Conservation (phyloP, 31 red algal genomes). For the Bonnemaisonia californica region DNA sequence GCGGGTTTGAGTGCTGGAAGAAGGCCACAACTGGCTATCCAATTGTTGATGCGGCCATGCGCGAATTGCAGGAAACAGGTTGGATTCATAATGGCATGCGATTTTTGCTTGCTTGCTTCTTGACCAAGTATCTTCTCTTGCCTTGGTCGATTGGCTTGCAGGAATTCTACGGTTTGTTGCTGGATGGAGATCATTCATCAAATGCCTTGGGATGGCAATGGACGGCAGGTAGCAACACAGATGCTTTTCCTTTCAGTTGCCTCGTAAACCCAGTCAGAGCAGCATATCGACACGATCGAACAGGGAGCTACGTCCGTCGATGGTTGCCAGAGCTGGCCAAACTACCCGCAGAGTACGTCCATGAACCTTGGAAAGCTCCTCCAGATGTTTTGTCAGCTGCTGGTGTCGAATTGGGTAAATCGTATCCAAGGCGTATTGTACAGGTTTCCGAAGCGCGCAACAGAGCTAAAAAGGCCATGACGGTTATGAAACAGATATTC, state of each 20-base stretch:
- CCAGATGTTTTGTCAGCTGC: slow-evolving; percentile 59
- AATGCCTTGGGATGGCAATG: slow-evolving; percentile 99
- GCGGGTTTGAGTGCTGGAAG: slow-evolving; percentile 70
- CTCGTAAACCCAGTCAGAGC: slow-evolving; percentile 88
- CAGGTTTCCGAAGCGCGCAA: slow-evolving; percentile 49
- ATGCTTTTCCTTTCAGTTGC: slow-evolving; percentile 80
- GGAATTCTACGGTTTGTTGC: slow-evolving; percentile 81
- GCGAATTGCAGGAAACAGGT: slow-evolving; percentile 68
- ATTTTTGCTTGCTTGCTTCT: slow-evolving; percentile 83
- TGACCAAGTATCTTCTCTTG: slow-evolving; percentile 92
- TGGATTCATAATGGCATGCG: slow-evolving; percentile 88
- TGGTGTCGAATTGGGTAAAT: slow-evolving; percentile 74
- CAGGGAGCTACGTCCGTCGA: slow-evolving; percentile 82
- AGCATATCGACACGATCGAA: slow-evolving; percentile 78
- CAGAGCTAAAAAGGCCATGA: slow-evolving; percentile 73
- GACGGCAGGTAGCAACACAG: slow-evolving; percentile 93
- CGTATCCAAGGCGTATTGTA: slow-evolving; percentile 89
- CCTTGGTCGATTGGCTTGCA: slow-evolving; percentile 87
- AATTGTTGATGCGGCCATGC: slow-evolving; percentile 89
- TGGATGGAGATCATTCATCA: slow-evolving; percentile 95
- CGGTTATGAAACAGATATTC: slow-evolving; percentile 78
- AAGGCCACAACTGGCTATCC: slow-evolving; percentile 87
- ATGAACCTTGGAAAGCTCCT: slow-evolving; percentile 92
- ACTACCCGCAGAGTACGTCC: slow-evolving; percentile 79
- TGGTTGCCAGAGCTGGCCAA: slow-evolving; percentile 94